phyloP scores from a whole-genome alignment of 2,329 filamentous ascomycete genomes.

The Hypoxylon sp. region DNA sequence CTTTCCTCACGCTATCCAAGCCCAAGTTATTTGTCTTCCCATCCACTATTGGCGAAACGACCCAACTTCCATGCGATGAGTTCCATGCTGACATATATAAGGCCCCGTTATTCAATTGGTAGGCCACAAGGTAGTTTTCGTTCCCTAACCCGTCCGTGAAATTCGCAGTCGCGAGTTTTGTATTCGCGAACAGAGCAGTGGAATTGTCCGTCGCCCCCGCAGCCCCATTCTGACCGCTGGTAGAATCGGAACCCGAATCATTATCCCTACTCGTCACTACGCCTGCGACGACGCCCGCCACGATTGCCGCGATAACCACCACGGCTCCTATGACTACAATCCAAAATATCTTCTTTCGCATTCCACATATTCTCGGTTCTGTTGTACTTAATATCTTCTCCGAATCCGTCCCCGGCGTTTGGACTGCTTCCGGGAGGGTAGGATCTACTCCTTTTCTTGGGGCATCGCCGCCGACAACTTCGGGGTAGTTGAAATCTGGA shows the following conservation, averaged over 20 bases:
- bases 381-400: neutral
- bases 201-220: conserved; percentile 7
- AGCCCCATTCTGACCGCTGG: neutral
- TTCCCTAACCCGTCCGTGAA: conserved; percentile 50
- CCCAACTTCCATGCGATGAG: conserved; percentile 48
- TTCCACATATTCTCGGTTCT: conserved; percentile 40
- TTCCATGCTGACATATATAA: conserved; percentile 52
- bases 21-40: conserved; percentile 42
- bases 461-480: conserved; percentile 25
- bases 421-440: conserved; percentile 31
- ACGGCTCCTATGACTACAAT: conserved; percentile 29
- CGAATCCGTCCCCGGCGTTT: conserved; percentile 12
- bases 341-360: conserved; percentile 41
- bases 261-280: conserved; percentile 22
- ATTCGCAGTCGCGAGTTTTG: conserved; percentile 50
- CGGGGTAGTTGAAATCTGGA: conserved; percentile 33
- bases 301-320: conserved; percentile 30
- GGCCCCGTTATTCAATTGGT: conserved; percentile 50
- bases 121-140: conserved; percentile 50
- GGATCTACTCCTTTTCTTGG: conserved; percentile 31
- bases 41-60: conserved; percentile 50
- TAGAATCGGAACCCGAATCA: conserved; percentile 10
- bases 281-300: conserved; percentile 41
- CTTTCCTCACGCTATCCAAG: conserved; percentile 40
- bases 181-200: conserved; percentile 33